Percentiles rank a stretch among this genome's conserved stretches.
Evolutionary conservation across 2,329 filamentous ascomycete species (phyloP).

Genomic region (Trichophyton benhamiae): DNA sequence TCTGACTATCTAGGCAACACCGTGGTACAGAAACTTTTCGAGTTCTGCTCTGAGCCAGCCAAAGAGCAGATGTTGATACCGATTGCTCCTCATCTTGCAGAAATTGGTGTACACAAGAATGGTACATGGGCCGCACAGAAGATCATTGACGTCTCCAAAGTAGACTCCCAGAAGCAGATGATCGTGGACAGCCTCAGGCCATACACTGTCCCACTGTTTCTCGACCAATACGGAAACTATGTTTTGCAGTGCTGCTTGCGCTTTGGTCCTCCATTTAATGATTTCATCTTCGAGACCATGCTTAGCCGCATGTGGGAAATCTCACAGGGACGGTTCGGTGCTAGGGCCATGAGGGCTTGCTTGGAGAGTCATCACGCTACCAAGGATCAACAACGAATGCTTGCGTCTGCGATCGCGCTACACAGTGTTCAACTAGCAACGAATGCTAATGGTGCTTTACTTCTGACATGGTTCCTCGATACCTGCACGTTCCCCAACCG

Average conservation of each 20-base stretch:
- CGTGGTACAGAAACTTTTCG: constrained; percentile 97
- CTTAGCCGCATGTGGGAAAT: constrained; percentile 87
- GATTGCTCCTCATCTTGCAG: constrained; percentile 82
- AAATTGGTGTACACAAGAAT: constrained; percentile 98
- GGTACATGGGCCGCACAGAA: constrained; percentile 99
- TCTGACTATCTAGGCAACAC: constrained; percentile 98
- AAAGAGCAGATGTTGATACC: constrained; percentile 83
- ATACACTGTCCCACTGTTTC: constrained; percentile 80
- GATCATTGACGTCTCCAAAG: constrained; percentile 93
- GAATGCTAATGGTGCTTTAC: constrained; percentile 84
- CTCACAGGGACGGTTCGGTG: constrained; percentile 83
- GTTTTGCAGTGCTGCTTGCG: constrained; percentile 93
- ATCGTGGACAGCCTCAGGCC: constrained; percentile 75
- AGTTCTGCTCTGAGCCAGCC: constrained; percentile 80
- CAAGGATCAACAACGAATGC: constrained; percentile 88
- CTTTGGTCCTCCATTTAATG: constrained; percentile 76
- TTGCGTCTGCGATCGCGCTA: constrained; percentile 87
- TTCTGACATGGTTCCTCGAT: constrained; percentile 95
- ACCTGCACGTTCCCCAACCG: constrained; percentile 92
- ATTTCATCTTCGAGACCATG: constrained; percentile 98
- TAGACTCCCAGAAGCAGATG: constrained; percentile 64
- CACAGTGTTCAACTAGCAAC: constrained; percentile 94
- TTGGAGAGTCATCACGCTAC: constrained; percentile 90
- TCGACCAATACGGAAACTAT: constrained; percentile 98
- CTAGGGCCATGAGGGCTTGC: constrained; percentile 90